Evolutionary conservation across 441 rosid genomes (phyloP), one percentile per base, ranked within the genome.

Genomic region (Isatis lusitanica): DNA sequence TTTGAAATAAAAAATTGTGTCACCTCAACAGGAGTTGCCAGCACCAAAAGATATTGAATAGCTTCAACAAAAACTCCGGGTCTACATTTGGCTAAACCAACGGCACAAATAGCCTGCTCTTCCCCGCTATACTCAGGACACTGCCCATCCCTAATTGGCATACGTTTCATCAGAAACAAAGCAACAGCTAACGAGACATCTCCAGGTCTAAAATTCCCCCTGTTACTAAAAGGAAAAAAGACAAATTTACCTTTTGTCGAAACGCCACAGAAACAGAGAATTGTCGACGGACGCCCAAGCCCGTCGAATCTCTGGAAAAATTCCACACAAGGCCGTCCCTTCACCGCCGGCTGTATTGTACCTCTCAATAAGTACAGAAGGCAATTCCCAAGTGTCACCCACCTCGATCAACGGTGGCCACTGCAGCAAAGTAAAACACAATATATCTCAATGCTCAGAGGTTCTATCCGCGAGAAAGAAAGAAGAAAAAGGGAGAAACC

Each of bases 221-320:
- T n/a, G 17, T 12, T 40, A 70, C 6, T 18, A 31, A 64, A 64
- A 40, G 30, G 13, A 21, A 2, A 28, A 51, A 56, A 8, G 53
- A 40, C 67, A 48, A 38, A 48, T 13, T 79, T 80, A 92, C 99
- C 98, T 80, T 81, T 93, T 90, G 80, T 95, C 99, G 70, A 95
- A 95, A 77, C 97, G 94, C 99, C 98, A 95, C 39, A 91, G 84
- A 77, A 95, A 95, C 79, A 95, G 66, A 48, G 97, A 88, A 79
- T 88, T 93, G 46, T 93, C 98, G 0, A 95, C 97, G 0, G 99
- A 90, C 17, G 98, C 98, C 99, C 99, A 95, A 6, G 97, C 97
- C 71, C 98, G 80, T 24, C 91, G 84, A 78, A 95, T 88, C 86
- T 91, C 97, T 0, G 97, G 97, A 67, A 95, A 93, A 73, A 95